phyloP scores from a whole-genome alignment of 352 stramenopile species.

The Phytopythium ostracodes region DNA sequence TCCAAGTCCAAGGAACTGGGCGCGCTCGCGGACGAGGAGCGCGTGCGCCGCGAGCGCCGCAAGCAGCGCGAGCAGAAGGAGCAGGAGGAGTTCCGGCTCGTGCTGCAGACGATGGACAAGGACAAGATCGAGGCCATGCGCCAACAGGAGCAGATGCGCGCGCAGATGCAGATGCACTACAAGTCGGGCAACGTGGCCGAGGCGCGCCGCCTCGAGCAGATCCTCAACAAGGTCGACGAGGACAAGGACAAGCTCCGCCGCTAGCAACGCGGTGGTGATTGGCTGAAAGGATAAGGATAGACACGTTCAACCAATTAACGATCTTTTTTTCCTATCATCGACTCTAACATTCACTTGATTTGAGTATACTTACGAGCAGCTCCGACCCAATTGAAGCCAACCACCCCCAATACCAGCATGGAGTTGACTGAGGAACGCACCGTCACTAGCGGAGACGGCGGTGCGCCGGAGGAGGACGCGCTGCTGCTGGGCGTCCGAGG shows the following conservation, averaged over 20 bases:
- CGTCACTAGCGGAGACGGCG: background rate
- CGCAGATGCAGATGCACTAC: constrained; percentile 90
- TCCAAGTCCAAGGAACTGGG: constrained; percentile 13
- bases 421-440: background rate
- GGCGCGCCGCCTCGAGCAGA: constrained; percentile 78
- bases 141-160: constrained; percentile 71
- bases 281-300: background rate
- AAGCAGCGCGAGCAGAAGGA: constrained; percentile 52
- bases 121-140: constrained; percentile 88
- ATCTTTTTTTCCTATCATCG: background rate
- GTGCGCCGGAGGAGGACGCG: background rate
- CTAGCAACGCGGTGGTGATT: constrained; percentile 3
- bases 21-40: constrained; percentile 54
- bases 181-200: constrained; percentile 85
- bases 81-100: constrained; percentile 69
- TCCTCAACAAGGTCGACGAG: constrained; percentile 61
- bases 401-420: background rate
- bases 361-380: background rate
- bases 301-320: background rate
- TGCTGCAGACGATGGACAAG: constrained; percentile 81
- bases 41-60: constrained; percentile 52
- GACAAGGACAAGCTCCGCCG: constrained; percentile 34
- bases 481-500: constrained; percentile 33
- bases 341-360: background rate
- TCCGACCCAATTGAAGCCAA: background rate